Conservation (phyloP, 768 basidiomycete genomes). For the Phaeotremella skinneri region DNA sequence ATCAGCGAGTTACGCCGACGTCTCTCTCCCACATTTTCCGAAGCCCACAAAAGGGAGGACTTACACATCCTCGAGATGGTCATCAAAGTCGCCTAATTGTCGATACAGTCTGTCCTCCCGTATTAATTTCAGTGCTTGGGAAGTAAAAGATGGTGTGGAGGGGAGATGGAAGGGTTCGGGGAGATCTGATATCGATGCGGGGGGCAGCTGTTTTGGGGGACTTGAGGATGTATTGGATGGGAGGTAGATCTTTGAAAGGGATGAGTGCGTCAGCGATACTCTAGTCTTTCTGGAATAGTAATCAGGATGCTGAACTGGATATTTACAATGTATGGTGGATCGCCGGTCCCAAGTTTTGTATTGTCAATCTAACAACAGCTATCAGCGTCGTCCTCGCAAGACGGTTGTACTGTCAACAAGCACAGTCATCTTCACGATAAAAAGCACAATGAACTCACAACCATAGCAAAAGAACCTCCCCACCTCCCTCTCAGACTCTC, state of each 20-base stretch:
- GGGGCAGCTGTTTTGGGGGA: conserved; percentile 8
- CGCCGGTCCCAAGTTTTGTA: conserved; percentile 11
- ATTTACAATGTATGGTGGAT: conserved; percentile 26
- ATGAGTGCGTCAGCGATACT: neutral
- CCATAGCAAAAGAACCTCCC: conserved; percentile 22
- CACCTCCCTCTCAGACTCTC: conserved; percentile 13
- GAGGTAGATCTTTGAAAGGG: conserved; percentile 10
- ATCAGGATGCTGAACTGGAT: neutral
- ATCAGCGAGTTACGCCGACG: neutral
- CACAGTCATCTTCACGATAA: too few species aligned
- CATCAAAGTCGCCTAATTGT: conserved; percentile 32
- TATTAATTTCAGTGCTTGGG: conserved; percentile 7
- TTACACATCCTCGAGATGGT: conserved; percentile 39
- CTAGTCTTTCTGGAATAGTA: neutral
- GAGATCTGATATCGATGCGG: neutral
- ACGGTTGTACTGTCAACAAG: neutral
- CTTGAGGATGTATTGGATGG: conserved; percentile 9
- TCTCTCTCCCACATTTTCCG: neutral
- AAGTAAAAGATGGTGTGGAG: neutral
- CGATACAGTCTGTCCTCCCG: conserved; percentile 23
- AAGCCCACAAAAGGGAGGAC: conserved; percentile 10
- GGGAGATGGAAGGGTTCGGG: conserved; percentile 5
- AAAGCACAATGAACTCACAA: conserved; percentile 17
- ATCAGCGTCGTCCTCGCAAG: neutral
- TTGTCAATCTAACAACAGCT: conserved; percentile 18